Conservation (phyloP, 257 asterid species). For the Solanum pennellii region DNA sequence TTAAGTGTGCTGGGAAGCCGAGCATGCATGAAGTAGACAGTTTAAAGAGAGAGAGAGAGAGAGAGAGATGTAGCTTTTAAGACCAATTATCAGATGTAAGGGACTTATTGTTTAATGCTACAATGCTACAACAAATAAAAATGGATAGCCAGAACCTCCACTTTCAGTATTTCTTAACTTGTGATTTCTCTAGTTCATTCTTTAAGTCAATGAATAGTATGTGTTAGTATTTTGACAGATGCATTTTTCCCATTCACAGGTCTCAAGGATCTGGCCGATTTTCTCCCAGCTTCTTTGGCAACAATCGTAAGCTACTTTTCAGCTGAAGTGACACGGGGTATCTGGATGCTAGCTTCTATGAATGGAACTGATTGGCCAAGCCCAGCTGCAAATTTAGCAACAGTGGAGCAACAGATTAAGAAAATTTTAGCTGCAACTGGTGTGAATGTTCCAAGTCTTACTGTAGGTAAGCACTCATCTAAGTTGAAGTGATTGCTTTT, state of each 20-base stretch:
- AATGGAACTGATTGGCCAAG: conserved; percentile 99
- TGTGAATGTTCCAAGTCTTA: conserved; percentile 73
- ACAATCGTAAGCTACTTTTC: conserved; percentile 81
- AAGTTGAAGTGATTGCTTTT: not conserved
- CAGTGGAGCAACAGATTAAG: conserved; percentile 78
- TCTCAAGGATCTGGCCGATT: conserved; percentile 97
- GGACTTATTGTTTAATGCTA: not conserved
- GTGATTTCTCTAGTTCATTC: not conserved
- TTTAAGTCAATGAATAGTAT: not conserved
- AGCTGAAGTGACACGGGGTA: conserved; percentile 92
- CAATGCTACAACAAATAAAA: not conserved
- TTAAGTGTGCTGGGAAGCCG: not conserved
- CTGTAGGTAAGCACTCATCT: conserved; percentile 37
- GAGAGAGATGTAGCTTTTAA: not conserved
- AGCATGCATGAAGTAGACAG: not conserved
- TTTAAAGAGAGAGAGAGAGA: not conserved
- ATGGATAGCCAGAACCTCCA: not conserved
- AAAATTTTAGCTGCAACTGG: conserved; percentile 87
- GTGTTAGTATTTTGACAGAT: not conserved
- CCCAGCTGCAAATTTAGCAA: conserved; percentile 78
- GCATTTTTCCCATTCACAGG: conserved; percentile 37
- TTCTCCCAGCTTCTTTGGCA: conserved; percentile 95
- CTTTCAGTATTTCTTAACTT: not conserved
- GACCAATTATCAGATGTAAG: not conserved
- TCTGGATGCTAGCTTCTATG: conserved; percentile 96